Conservation (phyloP, 768 basidiomycete species). For the Symmetrospora coprosmae region DNA sequence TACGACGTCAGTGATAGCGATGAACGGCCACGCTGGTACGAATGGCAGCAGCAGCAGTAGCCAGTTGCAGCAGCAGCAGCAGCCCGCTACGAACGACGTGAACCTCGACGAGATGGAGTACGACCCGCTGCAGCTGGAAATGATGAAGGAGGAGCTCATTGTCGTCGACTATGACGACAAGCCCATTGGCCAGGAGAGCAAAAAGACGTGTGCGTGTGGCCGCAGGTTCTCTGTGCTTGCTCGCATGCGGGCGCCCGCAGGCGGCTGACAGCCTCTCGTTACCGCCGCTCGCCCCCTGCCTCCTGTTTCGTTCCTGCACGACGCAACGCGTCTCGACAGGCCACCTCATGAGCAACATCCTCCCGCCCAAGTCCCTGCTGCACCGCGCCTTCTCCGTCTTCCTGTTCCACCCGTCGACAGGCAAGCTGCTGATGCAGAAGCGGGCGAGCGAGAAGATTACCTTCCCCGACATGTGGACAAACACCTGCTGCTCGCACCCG, state of each 20-base stretch:
- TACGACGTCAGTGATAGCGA: too few species aligned
- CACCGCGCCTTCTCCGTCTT: conserved; percentile 98
- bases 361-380: conserved; percentile 52
- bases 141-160: conserved; percentile 88
- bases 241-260: too few species aligned
- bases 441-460: conserved; percentile 98
- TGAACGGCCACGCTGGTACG: conserved; percentile 1
- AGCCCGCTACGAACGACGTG: conserved; percentile 1
- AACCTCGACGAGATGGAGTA: conserved; percentile 60
- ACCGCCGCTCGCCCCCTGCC: background rate
- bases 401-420: conserved; percentile 84
- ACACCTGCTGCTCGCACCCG: conserved; percentile 52
- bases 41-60: background rate
- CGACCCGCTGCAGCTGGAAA: conserved; percentile 77
- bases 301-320: background rate
- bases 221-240: too few species aligned
- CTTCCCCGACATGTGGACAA: conserved; percentile 99
- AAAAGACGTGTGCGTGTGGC: conserved; percentile 85
- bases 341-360: conserved; percentile 94
- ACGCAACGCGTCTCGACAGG: conserved; percentile 49
- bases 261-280: too few species aligned
- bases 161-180: conserved; percentile 76
- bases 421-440: conserved; percentile 82
- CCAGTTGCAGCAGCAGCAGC: background rate
- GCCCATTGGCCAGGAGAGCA: conserved; percentile 72